A percentile compares a stretch with the other conserved stretches of the same genome.
phyloP scores from a whole-genome alignment of 2,329 filamentous ascomycete species.

The Piedraia hortae region DNA sequence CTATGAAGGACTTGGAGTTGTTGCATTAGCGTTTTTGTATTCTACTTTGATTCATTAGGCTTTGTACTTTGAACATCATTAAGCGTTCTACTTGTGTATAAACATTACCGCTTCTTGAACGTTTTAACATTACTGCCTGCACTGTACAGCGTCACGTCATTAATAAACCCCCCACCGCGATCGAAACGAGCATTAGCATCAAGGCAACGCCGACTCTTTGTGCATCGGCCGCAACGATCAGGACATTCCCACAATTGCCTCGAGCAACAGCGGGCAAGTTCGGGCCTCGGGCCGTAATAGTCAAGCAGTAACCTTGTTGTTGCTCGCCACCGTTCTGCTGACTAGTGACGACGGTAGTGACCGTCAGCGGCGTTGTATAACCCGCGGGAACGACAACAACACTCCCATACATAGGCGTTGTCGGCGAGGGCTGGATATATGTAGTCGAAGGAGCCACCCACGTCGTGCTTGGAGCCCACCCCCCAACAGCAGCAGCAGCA shows the following conservation, averaged over 20 bases:
- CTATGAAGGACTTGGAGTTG: too few relatives aligned
- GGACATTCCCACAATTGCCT: constrained; percentile 13
- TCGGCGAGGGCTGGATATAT: constrained; percentile 5
- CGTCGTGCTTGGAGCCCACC: constrained; percentile 3
- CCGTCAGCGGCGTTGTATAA: constrained; percentile 3
- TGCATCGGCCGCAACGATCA: constrained; percentile 8
- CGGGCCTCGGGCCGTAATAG: constrained; percentile 10
- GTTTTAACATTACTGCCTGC: too few relatives aligned
- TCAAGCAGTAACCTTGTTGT: constrained; percentile 11
- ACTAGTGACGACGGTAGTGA: too few relatives aligned
- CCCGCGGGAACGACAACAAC: constrained; percentile 4
- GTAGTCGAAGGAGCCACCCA: constrained; percentile 5
- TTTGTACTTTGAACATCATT: too few relatives aligned
- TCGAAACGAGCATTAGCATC: too few relatives aligned
- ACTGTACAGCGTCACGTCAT: too few relatives aligned
- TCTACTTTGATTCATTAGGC: too few relatives aligned
- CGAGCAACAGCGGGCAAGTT: constrained; percentile 10
- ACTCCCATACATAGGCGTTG: constrained; percentile 5
- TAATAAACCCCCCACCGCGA: too few relatives aligned
- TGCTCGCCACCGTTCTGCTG: constrained; percentile 1
- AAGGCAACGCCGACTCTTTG: too few relatives aligned
- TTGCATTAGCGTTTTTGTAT: too few relatives aligned
- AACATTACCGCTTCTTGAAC: too few relatives aligned
- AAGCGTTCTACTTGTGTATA: too few relatives aligned
- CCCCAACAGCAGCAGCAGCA: constrained; percentile 1